These are phyloP conservation scores for Leccinum arenicola DNA, from an alignment of 768 basidiomycete genomes.

Conservation along the genomic window DNA sequence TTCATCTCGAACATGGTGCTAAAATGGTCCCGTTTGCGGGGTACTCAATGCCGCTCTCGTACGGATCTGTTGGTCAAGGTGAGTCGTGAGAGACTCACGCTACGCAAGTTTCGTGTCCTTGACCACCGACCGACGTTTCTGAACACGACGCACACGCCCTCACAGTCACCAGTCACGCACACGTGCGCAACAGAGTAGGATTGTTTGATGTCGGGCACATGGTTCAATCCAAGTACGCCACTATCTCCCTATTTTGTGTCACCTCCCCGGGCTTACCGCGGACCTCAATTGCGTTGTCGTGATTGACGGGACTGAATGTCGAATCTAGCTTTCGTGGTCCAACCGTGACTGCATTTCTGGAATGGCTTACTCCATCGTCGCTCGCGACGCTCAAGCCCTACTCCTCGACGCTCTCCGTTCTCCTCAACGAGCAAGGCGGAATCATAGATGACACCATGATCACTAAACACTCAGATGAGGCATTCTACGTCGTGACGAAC, in stretches of 20 bases:
- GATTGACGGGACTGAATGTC: neutral
- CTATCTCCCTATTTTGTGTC: neutral
- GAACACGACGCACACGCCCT: neutral
- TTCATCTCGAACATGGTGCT: slow-evolving; percentile 77
- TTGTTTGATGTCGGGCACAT: slow-evolving; percentile 99
- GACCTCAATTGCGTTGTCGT: neutral
- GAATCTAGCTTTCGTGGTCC: slow-evolving; percentile 72
- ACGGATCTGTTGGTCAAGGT: slow-evolving; percentile 82
- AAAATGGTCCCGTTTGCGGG: slow-evolving; percentile 98
- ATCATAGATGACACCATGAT: slow-evolving; percentile 97
- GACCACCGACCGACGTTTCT: slow-evolving; percentile 2
- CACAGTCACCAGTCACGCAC: slow-evolving; percentile 84
- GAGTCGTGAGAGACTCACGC: slow-evolving; percentile 19
- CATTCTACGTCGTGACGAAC: slow-evolving; percentile 96
- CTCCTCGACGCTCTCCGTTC: slow-evolving; percentile 80
- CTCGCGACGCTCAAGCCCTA: slow-evolving; percentile 65
- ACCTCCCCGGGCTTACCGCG: neutral
- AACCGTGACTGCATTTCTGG: slow-evolving; percentile 76
- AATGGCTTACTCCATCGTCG: slow-evolving; percentile 87
- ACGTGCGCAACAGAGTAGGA: slow-evolving; percentile 78
- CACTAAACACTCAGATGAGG: slow-evolving; percentile 74
- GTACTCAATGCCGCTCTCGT: slow-evolving; percentile 89
- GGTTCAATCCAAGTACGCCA: slow-evolving; percentile 82
- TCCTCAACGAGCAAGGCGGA: slow-evolving; percentile 86
- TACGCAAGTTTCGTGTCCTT: slow-evolving; percentile 9